Base-by-base conservation (phyloP, 2,329 filamentous ascomycete species). In the Thelonectria discophora region DNA sequence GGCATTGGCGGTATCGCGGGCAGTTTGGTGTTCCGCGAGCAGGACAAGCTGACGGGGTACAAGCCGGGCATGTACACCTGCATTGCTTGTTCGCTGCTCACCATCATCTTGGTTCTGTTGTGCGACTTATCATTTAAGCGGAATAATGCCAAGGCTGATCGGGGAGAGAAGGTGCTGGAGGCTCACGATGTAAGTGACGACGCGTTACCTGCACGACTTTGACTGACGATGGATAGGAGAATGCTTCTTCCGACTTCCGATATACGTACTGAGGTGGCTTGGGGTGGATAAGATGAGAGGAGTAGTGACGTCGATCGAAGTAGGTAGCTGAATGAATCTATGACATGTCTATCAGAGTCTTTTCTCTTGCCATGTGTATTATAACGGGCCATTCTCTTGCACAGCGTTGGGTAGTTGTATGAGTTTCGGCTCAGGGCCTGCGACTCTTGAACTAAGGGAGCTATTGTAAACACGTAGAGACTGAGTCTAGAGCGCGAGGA, bases 1-100 rank as follows among this genome's bases (percentile, higher is more conserved):
- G 91, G 90, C 2, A 80, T 96, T 24, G 92, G 92, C 39, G 92
- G 92, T 34, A 95, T 95, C 65, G 86, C 86, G 1, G 91, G 91
- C 24, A 87, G 86, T 67, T 80, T 92, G 58, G 88, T 94, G 11
- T 95, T 94, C 78, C 83, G 88, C 68, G 72, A 77, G 55, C 72
- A 87, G 75, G 86, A 88, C 70, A 71, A 72, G 63, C 69, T 74
- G 9, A 83, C 84, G 1, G 75, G 75, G 3, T 88, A 88, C 73
- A 79, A 74, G 69, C 84, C 84, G 0, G 85, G 85, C 21, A 75
- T 87, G 67, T 87, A 81, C 56, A 80, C 84, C 5, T 86, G 84
- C 72, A 83, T 87, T 45, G 79, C 84, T 1, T 83, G 79, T 65
- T 78, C 76, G 21, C 67, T 82, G 2, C 63, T 86, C 47, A 82